These are phyloP conservation scores for Jimgerdemannia lactiflua DNA, from an alignment of 192 early-diverging fungal species.

Conservation along the genomic window DNA sequence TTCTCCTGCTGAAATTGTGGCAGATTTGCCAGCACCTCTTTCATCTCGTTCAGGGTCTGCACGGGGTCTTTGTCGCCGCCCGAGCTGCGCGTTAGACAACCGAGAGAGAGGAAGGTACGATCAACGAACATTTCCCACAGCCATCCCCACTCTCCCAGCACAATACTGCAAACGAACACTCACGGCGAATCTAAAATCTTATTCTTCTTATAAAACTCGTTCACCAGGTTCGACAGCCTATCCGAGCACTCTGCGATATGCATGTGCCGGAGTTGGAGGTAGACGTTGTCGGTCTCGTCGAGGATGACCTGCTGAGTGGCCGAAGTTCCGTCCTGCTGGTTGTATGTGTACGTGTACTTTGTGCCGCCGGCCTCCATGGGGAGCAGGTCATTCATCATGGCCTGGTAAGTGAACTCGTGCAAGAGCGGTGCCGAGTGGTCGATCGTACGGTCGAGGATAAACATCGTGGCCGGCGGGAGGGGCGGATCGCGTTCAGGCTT, in stretches of 20 bases:
- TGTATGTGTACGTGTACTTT: slow-evolving; percentile 57
- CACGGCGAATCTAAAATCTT: neutral
- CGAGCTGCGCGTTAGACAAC: neutral
- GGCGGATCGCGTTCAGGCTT: slow-evolving; percentile 38
- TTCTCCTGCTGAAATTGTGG: slow-evolving; percentile 89
- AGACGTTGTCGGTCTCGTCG: slow-evolving; percentile 80
- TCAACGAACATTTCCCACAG: neutral
- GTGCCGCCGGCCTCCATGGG: slow-evolving; percentile 50
- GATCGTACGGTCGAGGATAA: slow-evolving; percentile 90
- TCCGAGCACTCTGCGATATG: slow-evolving; percentile 82
- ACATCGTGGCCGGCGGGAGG: slow-evolving; percentile 69
- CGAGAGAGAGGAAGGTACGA: neutral
- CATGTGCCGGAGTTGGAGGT: slow-evolving; percentile 69
- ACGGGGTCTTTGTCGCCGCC: slow-evolving; percentile 41
- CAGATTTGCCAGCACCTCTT: slow-evolving; percentile 76
- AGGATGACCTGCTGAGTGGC: slow-evolving; percentile 49
- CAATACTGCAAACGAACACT: too few relatives aligned
- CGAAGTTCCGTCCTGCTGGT: slow-evolving; percentile 34
- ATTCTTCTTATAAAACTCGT: slow-evolving; percentile 77
- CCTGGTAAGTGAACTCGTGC: slow-evolving; percentile 99
- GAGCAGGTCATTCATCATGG: slow-evolving; percentile 94
- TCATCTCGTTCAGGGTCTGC: slow-evolving; percentile 78
- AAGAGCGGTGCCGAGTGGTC: slow-evolving; percentile 87
- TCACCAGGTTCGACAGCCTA: slow-evolving; percentile 67
- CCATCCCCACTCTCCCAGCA: too few relatives aligned